These are phyloP conservation scores for Kernera saxatilis DNA, from an alignment of 345 rosid genomes.

Conservation along the genomic window DNA sequence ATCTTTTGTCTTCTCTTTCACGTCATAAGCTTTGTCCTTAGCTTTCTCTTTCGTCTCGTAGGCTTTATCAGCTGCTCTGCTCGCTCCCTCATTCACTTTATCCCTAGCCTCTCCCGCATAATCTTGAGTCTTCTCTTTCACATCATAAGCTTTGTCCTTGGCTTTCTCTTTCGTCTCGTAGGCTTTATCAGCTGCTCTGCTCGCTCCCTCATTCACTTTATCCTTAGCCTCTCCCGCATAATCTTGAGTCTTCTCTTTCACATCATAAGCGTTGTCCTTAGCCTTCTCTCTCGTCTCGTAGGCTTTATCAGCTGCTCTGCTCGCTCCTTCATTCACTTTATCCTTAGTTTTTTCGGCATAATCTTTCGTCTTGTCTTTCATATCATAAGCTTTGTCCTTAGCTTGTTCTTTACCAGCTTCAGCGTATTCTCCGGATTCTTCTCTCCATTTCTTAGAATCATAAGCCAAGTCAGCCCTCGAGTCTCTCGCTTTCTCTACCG, in stretches of 20 bases:
- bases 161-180: constrained; percentile 1
- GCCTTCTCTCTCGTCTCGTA: background rate
- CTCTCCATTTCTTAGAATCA: constrained; percentile 33
- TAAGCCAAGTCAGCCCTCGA: constrained; percentile 32
- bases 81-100: constrained; percentile 24
- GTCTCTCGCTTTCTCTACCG: constrained; percentile 29
- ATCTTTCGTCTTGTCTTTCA: background rate
- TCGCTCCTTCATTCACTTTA: constrained; percentile 25
- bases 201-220: constrained; percentile 24
- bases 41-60: constrained; percentile 14
- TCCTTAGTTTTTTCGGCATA: background rate
- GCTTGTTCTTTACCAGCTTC: constrained; percentile 20
- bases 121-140: background rate
- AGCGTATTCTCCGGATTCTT: constrained; percentile 22
- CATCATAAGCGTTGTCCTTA: constrained; percentile 7
- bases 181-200: constrained; percentile 12
- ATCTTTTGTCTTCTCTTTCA: constrained; percentile 14
- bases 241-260: background rate
- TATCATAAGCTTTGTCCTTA: constrained; percentile 8
- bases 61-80: constrained; percentile 10
- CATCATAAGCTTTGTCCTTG: constrained; percentile 8
- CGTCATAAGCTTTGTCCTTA: constrained; percentile 12
- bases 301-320: constrained; percentile 12
- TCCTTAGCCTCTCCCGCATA: background rate
- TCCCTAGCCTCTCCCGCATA: background rate